Conservation (phyloP, 2,329 filamentous ascomycete species). For the Neoarthrinium moseri region DNA sequence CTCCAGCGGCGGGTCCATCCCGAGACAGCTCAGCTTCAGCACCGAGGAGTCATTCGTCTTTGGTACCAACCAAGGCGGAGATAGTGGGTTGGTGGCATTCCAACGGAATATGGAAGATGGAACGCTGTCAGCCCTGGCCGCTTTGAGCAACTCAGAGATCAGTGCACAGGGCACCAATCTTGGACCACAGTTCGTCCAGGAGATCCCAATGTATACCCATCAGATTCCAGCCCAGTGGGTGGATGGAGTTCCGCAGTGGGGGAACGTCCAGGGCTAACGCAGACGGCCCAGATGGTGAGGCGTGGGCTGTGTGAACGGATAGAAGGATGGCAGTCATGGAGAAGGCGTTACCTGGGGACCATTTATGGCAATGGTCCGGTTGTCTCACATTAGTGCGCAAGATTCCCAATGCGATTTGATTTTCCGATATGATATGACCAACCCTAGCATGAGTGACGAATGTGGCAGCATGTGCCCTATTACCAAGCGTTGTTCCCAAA, state of each 20-base stretch:
- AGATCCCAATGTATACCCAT: conserved; percentile 18
- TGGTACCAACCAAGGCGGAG: conserved; percentile 45
- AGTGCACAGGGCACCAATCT: conserved; percentile 13
- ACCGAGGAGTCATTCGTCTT: conserved; percentile 34
- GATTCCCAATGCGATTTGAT: no score
- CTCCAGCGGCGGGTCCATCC: conserved; percentile 27
- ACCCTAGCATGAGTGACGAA: no score
- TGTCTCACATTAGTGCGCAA: no score
- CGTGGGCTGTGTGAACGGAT: no score
- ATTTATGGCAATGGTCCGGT: no score
- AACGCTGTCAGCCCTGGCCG: conserved; percentile 19
- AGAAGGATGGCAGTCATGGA: no score
- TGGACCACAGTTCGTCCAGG: conserved; percentile 28
- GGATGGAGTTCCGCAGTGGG: background rate
- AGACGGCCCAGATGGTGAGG: background rate
- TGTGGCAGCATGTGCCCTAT: no score
- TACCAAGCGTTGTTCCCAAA: no score
- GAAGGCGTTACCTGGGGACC: no score
- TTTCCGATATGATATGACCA: no score
- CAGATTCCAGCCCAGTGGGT: no score
- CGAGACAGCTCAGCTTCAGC: conserved; percentile 47
- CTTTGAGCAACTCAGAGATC: conserved; percentile 13
- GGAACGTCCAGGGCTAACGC: background rate
- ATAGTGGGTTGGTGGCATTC: conserved; percentile 38
- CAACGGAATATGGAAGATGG: conserved; percentile 22